Base-by-base conservation (phyloP, 495 filamentous ascomycete species). In the Aspergillus hancockii region DNA sequence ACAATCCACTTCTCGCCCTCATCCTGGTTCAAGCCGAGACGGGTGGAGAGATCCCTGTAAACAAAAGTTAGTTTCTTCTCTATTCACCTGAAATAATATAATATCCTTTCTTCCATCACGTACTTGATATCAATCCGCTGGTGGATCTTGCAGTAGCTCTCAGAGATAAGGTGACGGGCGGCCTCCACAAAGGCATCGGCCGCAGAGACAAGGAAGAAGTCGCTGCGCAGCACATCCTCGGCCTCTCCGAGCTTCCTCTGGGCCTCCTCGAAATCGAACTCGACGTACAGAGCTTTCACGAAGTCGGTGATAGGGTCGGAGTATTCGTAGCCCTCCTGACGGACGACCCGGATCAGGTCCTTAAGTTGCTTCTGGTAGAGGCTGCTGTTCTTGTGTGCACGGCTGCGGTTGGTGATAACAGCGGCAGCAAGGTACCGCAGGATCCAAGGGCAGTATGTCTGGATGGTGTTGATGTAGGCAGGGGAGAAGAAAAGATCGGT, bases 1-100 rank as follows among this genome's bases (percentile, higher is more conserved):
- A 98, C 94, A 63, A 98, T 98, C 95, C 95, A 98, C 81, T 97
- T 98, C 86, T 98, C 94, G 63, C 95, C 94, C 65, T 96, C 94
- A 67, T 96, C 92, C 67, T 91, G 85, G 67, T 86, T 90, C 59
- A 98, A 79, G 59, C 94, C 94, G 52, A 98, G 82, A 61, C 93
- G 86, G 59, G 87, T 88, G 60, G 92, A 96, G 18, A 98, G 83
- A 67, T 98, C 95, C 74, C 86, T 87, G 40, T 34, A 63, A 2
- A 58, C 28, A 36, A 51, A 59, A 21, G 60, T 72, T 65, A 73
- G 61, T 52, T 50, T 51, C 22, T 36, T 63, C 59, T 59, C 54
- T 19, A n/a, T 19, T 16, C 28, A 32, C 22, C 38, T 14, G 8
- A 57, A 32, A 3, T 4, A 32, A 3, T 4, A 8, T 4, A 8